Conservation (phyloP, 108 stramenopile genomes). For the Poteriospumella lacustris region DNA sequence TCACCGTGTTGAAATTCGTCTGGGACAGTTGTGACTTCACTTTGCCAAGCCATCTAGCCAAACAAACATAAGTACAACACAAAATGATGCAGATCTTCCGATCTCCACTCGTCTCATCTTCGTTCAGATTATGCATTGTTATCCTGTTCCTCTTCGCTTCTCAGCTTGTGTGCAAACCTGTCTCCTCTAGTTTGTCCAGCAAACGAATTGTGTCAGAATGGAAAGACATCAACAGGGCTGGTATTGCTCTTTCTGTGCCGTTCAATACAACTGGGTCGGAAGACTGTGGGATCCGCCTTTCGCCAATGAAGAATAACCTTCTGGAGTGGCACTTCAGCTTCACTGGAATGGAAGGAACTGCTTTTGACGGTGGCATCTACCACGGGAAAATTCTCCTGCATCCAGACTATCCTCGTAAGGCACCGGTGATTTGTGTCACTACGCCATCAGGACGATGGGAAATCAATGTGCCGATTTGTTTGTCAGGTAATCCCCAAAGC, state of each 20-base stretch:
- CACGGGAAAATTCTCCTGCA: slow-evolving; percentile 29
- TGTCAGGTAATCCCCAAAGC: too few species aligned
- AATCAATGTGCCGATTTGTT: not conserved
- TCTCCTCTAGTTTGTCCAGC: not conserved
- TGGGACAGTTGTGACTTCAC: too few species aligned
- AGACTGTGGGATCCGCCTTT: not conserved
- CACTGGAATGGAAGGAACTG: slow-evolving; percentile 31
- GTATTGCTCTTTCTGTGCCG: not conserved
- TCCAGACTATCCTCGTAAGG: slow-evolving; percentile 16
- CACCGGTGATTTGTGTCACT: not conserved
- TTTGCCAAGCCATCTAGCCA: too few species aligned
- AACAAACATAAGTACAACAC: too few species aligned
- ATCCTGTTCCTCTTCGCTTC: too few species aligned
- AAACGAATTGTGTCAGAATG: not conserved
- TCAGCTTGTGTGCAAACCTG: too few species aligned
- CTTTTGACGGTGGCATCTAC: slow-evolving; percentile 42
- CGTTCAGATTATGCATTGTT: too few species aligned
- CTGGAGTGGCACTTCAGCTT: slow-evolving; percentile 49
- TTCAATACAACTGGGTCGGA: not conserved
- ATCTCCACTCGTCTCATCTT: not conserved
- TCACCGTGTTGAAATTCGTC: too few species aligned
- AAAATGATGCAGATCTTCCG: not conserved
- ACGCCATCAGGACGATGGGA: slow-evolving; percentile 1
- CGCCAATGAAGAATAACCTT: not conserved
- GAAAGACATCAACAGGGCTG: not conserved